Evolutionary conservation across 345 rosid genomes (phyloP), one percentile per base, ranked within the genome.

Genomic region (Corchorus capsularis): DNA sequence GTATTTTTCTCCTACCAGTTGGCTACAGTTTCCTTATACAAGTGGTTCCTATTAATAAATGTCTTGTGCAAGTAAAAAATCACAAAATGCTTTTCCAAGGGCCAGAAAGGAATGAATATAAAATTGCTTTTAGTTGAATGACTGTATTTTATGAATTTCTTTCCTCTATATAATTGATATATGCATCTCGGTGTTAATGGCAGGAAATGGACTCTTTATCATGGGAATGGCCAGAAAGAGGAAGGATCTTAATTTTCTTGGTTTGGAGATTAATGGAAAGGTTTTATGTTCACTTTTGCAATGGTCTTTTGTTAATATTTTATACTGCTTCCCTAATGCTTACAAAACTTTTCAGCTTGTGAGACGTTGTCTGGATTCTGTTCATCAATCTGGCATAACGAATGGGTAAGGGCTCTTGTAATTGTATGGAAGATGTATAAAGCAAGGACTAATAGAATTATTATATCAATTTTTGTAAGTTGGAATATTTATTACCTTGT

Each of bases 151-250:
- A 49, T 60, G 22, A 22, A 15, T 57, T 13, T 73, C 4, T 72
- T 71, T 46, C 43, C 47, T 32, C 27, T 43, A 32, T 61, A 60
- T 63, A 41, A 17, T 22, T 27, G 37, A 47, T 43, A 43, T 59
- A 9, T 46, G 39, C 9, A 16, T 70, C 61, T 62, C 70, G 46
- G 5, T 49, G 17, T 71, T 62, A 75, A 69, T 82, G 78, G 73
- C 79, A 89, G 93, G 93, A 77, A 87, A 85, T 75, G 93, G 93
- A 61, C 46, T 86, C 68, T 91, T 89, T 79, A 83, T 91, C 67
- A 61, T 85, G 77, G 90, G 82, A 67, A 91, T 91, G 95, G 87
- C 91, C 81, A 72, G 77, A 71, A 86, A 76, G 62, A 80, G 86
- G 76, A 80, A 77, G 62, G 88, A 84, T 80, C 76, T 86, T 22